Evolutionary conservation across 2,329 filamentous ascomycete species (phyloP), one percentile per base, ranked within the genome.

Genomic region (Magnaporthiopsis rhizophila): DNA sequence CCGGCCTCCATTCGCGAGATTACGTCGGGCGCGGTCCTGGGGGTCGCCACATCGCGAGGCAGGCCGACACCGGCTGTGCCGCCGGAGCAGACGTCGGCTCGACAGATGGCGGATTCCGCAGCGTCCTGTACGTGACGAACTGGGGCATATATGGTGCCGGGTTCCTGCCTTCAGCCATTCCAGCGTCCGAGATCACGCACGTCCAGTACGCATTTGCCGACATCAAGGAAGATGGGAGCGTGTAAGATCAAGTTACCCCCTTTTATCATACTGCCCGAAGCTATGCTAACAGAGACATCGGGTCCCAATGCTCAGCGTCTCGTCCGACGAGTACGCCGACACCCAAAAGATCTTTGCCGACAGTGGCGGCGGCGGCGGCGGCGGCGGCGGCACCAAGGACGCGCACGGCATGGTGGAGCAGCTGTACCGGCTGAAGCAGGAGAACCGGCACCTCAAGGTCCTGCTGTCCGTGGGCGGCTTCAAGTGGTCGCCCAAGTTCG

Each of bases 401-500:
- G 84, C 87, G 62, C 92, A 92, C 70, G 91, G 91, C 58, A 89
- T 86, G 71, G 74, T 91, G 66, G 92, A 92, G 76, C 89, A 93
- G 72, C 78, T 95, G 1, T 90, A 83, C 73, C 75, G 90, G 0
- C 80, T 90, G 63, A 96, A 96, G 80, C 88, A 91, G 76, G 77
- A 81, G 68, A 86, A 95, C 72, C 86, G 91, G 30, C 85, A 89
- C 64, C 75, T 96, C 65, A 96, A 96, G 75, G 81, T 89, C 2
- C 77, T 95, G 21, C 81, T 95, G 11, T 91, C 88, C 45, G 89
- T 96, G 66, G 91, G 91, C 56, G 91, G 91, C 24, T 94, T 88
- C 86, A 89, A 86, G 0, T 91, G 89, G 73, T 90, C 88, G 4
- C 76, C 83, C 62, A 89, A 90, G 69, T 91, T 94, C 72, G 80